Evolutionary conservation across 2,329 filamentous ascomycete genomes (phyloP).

Genomic region (Colletotrichum tanaceti): DNA sequence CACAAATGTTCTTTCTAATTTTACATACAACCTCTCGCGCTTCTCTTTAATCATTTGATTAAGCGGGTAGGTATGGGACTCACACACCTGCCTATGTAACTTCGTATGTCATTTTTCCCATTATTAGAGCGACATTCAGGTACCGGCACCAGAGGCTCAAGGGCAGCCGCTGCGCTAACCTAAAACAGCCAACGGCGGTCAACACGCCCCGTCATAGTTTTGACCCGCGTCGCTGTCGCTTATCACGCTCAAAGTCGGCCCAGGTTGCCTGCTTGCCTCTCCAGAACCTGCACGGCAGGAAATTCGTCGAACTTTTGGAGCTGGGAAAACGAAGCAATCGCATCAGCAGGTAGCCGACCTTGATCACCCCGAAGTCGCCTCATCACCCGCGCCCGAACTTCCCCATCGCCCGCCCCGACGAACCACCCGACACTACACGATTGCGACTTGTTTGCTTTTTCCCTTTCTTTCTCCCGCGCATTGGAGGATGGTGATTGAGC

Average conservation of each 20-base stretch:
- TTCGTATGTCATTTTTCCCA: neutral
- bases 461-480: constrained; percentile 3
- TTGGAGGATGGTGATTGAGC: constrained; percentile 38
- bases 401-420: neutral
- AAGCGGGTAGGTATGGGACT: no score
- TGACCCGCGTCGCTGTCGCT: constrained; percentile 37
- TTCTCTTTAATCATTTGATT: neutral
- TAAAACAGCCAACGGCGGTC: constrained; percentile 15
- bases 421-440: neutral
- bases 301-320: constrained; percentile 21
- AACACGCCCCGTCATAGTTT: constrained; percentile 38
- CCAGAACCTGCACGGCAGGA: constrained; percentile 11
- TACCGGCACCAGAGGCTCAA: constrained; percentile 9
- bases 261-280: constrained; percentile 20
- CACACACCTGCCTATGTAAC: no score
- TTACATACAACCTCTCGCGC: neutral
- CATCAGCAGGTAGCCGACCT: constrained; percentile 17
- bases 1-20: neutral
- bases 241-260: constrained; percentile 37
- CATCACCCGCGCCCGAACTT: constrained; percentile 10
- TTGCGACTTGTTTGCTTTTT: constrained; percentile 17
- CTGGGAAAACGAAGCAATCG: constrained; percentile 24
- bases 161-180: constrained; percentile 29
- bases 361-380: constrained; percentile 8
- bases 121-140: neutral